Conservation (phyloP, 768 basidiomycete genomes). For the Trametes cingulata region DNA sequence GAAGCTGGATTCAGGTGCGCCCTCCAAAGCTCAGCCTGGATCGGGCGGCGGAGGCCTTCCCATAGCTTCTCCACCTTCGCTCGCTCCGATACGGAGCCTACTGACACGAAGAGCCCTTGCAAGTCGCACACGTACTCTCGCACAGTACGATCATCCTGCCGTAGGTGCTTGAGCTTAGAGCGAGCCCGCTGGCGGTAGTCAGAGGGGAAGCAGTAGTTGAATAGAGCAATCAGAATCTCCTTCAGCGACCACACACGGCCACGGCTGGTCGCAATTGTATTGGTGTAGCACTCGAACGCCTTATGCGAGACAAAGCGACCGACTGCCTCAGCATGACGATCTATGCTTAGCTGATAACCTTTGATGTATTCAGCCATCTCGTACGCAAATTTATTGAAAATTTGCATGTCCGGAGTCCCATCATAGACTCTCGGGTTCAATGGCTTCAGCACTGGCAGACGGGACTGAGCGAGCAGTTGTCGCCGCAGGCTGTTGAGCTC, state of each 20-base stretch:
- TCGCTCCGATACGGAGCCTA: neutral
- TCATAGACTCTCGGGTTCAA: constrained; percentile 7
- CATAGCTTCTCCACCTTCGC: neutral
- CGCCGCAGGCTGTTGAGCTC: neutral
- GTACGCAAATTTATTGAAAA: constrained; percentile 14
- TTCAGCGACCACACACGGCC: constrained; percentile 17
- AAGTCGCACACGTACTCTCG: constrained; percentile 15
- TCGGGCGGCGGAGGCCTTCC: neutral
- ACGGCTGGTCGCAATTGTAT: constrained; percentile 12
- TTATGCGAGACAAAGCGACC: constrained; percentile 16
- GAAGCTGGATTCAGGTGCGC: neutral
- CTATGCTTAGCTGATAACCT: neutral
- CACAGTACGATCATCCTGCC: constrained; percentile 4
- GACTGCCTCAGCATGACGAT: neutral
- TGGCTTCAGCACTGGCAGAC: constrained; percentile 7
- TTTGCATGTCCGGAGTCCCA: constrained; percentile 1
- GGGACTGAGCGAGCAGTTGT: neutral
- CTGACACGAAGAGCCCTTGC: constrained; percentile 8
- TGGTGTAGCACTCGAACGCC: constrained; percentile 28
- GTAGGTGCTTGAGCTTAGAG: neutral
- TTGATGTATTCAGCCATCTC: constrained; percentile 6
- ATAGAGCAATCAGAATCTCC: constrained; percentile 15
- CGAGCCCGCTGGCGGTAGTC: constrained; percentile 15
- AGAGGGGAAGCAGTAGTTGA: constrained; percentile 23
- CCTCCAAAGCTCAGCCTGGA: neutral